Conservation (phyloP, 345 rosid genomes). For the Moricandia moricandioides region DNA sequence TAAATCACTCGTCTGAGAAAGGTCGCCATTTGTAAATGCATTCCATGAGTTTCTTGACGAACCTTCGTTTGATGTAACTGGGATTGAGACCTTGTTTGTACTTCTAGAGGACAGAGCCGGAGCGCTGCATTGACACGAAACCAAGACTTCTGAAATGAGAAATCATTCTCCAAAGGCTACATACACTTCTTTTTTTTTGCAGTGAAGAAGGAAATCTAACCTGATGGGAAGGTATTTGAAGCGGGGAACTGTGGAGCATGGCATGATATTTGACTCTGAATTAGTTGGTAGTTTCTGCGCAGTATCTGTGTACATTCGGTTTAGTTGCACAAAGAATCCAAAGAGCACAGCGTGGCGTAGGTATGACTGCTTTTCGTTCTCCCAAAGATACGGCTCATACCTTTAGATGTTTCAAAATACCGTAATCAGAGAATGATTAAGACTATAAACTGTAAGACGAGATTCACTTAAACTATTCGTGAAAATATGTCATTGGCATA, state of each 20-base stretch:
- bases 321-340: slow-evolving; percentile 97
- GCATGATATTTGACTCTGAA: slow-evolving; percentile 92
- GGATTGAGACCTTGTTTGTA: slow-evolving; percentile 51
- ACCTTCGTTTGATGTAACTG: slow-evolving; percentile 50
- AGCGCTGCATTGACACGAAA: slow-evolving; percentile 46
- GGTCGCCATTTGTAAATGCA: slow-evolving; percentile 66
- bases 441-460: neutral
- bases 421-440: slow-evolving; percentile 13
- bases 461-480: slow-evolving; percentile 1
- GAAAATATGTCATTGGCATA: neutral
- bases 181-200: slow-evolving; percentile 11
- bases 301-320: slow-evolving; percentile 81
- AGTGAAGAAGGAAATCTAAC: slow-evolving; percentile 35
- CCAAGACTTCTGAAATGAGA: neutral
- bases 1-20: slow-evolving; percentile 59
- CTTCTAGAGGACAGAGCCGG: slow-evolving; percentile 87
- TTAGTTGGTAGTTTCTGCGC: slow-evolving; percentile 85
- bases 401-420: slow-evolving; percentile 37
- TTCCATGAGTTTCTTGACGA: slow-evolving; percentile 63
- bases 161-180: slow-evolving; percentile 3
- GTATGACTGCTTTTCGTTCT: slow-evolving; percentile 86
- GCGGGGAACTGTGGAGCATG: slow-evolving; percentile 90
- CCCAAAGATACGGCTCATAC: slow-evolving; percentile 95
- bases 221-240: slow-evolving; percentile 98
- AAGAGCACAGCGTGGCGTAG: slow-evolving; percentile 93